Conservation (phyloP, 177 flowering plant species). For the Vitis hybrid region DNA sequence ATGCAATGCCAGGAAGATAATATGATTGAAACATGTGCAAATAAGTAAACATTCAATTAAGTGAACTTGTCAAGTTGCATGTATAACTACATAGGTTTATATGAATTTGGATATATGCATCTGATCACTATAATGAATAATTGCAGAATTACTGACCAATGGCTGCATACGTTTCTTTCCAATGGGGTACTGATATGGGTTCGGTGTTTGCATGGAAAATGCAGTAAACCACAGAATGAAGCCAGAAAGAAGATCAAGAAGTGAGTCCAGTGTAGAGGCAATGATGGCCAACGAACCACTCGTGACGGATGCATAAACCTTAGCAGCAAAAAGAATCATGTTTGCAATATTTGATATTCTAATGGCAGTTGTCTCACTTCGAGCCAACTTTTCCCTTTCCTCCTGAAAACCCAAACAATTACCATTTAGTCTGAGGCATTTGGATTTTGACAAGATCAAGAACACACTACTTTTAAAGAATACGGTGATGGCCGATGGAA, state of each 20-base stretch:
- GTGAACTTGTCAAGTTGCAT: not conserved
- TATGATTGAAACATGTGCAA: no score
- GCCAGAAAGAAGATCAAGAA: constrained; percentile 92
- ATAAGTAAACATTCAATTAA: no score
- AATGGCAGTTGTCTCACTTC: constrained; percentile 77
- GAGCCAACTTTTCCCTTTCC: constrained; percentile 79
- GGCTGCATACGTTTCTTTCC: constrained; percentile 99
- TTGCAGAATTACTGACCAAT: constrained; percentile 50
- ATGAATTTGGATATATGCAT: not conserved
- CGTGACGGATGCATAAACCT: constrained; percentile 83
- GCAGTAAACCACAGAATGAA: constrained; percentile 98
- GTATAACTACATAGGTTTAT: not conserved
- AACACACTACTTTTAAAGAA: not conserved
- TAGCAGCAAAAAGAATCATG: constrained; percentile 62
- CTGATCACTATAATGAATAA: not conserved
- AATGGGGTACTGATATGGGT: constrained; percentile 93
- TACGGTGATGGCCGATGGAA: not conserved
- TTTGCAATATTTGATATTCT: constrained; percentile 82
- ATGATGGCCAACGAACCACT: constrained; percentile 94
- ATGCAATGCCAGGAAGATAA: no score
- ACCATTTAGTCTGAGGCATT: constrained; percentile 7
- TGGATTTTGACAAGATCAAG: not conserved
- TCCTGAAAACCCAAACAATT: constrained; percentile 49
- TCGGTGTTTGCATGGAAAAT: constrained; percentile 93
- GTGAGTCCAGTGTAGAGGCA: constrained; percentile 95